phyloP scores from a whole-genome alignment of 2,329 filamentous ascomycete genomes.

The Dryadomyces sulphureus region DNA sequence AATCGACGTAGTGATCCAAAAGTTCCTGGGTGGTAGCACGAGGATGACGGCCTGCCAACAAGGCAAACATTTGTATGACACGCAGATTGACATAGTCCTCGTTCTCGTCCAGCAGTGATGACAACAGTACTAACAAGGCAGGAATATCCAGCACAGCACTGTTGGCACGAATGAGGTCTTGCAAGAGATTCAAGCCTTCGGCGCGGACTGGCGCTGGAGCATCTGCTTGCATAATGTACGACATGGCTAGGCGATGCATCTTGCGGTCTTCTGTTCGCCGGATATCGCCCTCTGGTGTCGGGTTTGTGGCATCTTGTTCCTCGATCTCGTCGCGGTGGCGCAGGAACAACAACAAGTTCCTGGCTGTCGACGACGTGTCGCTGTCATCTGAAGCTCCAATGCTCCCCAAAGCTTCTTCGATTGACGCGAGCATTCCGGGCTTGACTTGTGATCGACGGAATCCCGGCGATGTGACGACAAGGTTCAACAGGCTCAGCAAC shows the following conservation, averaged over 20 bases:
- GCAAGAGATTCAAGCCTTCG: conserved; percentile 48
- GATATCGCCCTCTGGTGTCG: conserved; percentile 22
- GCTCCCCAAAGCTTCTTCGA: conserved; percentile 33
- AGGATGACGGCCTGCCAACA: conserved; percentile 46
- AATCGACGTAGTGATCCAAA: conserved; percentile 52
- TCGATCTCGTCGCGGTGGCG: conserved; percentile 40
- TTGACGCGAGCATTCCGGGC: conserved; percentile 23
- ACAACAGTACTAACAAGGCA: conserved; percentile 46
- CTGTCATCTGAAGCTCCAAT: conserved; percentile 18
- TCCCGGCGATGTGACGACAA: conserved; percentile 40
- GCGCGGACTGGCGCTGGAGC: conserved; percentile 52
- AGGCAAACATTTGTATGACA: conserved; percentile 50
- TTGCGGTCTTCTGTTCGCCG: conserved; percentile 44
- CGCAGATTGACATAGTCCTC: conserved; percentile 60
- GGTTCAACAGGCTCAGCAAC: conserved; percentile 45
- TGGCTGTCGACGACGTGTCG: conserved; percentile 33
- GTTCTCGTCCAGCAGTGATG: conserved; percentile 46
- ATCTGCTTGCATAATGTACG: conserved; percentile 46
- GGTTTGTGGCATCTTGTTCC: conserved; percentile 17
- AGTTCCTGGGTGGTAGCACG: conserved; percentile 47
- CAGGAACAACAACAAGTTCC: conserved; percentile 40
- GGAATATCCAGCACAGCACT: conserved; percentile 52
- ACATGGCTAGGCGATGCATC: conserved; percentile 46
- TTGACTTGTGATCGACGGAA: conserved; percentile 36
- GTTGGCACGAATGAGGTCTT: conserved; percentile 36